Conservation (phyloP, 768 basidiomycete genomes). For the Tricholoma sp. region DNA sequence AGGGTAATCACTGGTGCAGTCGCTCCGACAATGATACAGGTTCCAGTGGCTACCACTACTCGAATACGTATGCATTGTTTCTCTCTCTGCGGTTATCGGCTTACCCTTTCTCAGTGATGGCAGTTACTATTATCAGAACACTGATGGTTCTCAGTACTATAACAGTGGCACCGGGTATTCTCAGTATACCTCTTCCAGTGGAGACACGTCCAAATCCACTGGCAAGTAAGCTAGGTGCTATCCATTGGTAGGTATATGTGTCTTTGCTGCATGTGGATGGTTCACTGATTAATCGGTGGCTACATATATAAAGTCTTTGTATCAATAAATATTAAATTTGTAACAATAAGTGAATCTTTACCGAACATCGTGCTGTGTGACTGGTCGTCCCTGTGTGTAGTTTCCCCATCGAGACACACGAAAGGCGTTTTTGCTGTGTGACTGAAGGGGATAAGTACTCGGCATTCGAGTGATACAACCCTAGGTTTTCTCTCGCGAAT, state of each 20-base stretch:
- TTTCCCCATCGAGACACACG: too few relatives aligned
- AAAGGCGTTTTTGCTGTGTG: too few relatives aligned
- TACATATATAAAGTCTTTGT: too few relatives aligned
- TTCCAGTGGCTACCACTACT: conserved; percentile 53
- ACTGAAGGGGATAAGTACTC: too few relatives aligned
- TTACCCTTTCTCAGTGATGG: conserved; percentile 32
- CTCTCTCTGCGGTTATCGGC: not conserved
- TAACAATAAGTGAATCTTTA: not conserved
- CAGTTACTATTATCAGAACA: conserved; percentile 60
- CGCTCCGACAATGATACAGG: conserved; percentile 39
- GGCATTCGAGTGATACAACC: too few relatives aligned
- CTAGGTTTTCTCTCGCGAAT: too few relatives aligned
- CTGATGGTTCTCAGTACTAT: conserved; percentile 57
- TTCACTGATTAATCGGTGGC: not conserved
- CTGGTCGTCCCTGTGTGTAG: too few relatives aligned
- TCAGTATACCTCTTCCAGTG: conserved; percentile 45
- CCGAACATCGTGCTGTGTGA: not conserved
- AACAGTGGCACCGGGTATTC: conserved; percentile 43
- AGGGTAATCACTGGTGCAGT: conserved; percentile 62
- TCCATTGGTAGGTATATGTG: not conserved
- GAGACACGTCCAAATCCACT: conserved; percentile 23
- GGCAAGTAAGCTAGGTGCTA: not conserved
- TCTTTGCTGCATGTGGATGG: not conserved
- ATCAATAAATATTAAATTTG: not conserved
- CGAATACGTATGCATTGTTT: conserved; percentile 37